Evolutionary conservation across 164 flowering plant genomes (phyloP).

Genomic region (Buxus sempervirens): DNA sequence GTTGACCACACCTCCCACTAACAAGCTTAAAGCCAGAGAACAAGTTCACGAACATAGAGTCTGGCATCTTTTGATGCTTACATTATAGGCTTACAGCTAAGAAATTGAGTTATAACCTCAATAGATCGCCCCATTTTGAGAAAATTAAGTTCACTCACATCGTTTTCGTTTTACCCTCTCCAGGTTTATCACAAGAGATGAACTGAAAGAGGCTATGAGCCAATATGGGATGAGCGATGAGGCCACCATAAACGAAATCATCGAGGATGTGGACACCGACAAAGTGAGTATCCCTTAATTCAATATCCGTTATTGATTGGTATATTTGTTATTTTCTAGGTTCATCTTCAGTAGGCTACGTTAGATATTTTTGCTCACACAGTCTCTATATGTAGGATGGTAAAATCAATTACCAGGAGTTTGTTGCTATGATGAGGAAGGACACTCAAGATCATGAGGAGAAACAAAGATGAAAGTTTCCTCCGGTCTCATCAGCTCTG

Average conservation of each 20-base stretch:
- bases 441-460: conserved; percentile 40
- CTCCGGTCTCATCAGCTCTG: too few species aligned
- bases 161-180: not conserved
- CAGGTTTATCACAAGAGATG: conserved; percentile 91
- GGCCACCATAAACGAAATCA: conserved; percentile 70
- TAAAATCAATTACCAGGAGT: conserved; percentile 74
- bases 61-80: not conserved
- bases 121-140: not conserved
- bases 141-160: not conserved
- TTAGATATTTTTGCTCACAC: not conserved
- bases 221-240: conserved; percentile 85
- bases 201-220: conserved; percentile 72
- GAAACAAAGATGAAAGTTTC: conserved; percentile 14
- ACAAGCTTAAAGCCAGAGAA: not conserved
- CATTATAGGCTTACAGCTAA: too few species aligned
- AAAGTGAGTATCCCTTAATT: conserved; percentile 37
- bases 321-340: not conserved
- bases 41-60: not conserved
- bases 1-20: too few species aligned
- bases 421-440: conserved; percentile 78
- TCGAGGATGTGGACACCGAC: conserved; percentile 76
- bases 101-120: not conserved
- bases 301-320: not conserved
- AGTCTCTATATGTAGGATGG: conserved; percentile 58
- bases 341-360: not conserved